Percentiles rank a stretch among this genome's conserved stretches.
These are phyloP conservation scores for Cantharellus anzutake DNA, from an alignment of 768 basidiomycete genomes.

Conservation along the genomic window DNA sequence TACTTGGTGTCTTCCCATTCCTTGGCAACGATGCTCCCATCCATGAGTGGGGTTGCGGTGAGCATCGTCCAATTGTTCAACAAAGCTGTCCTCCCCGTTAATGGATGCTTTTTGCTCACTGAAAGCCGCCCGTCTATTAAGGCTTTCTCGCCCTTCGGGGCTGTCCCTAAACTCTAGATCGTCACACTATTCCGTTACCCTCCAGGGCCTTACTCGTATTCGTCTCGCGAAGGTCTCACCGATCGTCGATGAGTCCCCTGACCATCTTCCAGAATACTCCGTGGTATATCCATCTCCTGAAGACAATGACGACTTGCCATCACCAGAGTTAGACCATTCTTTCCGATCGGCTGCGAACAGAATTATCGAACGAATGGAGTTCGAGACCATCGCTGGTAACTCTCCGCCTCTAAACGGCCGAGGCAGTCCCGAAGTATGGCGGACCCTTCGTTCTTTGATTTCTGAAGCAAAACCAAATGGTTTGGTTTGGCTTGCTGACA, in stretches of 20 bases:
- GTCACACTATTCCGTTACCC: constrained; percentile 46
- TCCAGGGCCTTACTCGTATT: constrained; percentile 54
- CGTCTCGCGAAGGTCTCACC: constrained; percentile 26
- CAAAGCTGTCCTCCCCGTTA: neutral
- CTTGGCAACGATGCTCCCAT: constrained; percentile 50
- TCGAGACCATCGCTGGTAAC: neutral
- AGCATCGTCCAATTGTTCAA: neutral
- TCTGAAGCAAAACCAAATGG: constrained; percentile 1
- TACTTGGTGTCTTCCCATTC: constrained; percentile 18
- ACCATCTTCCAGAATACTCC: constrained; percentile 13
- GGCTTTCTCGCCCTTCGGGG: constrained; percentile 36
- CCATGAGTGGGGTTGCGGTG: constrained; percentile 9
- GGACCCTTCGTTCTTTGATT: constrained; percentile 2
- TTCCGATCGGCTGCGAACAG: neutral
- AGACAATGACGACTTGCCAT: constrained; percentile 32
- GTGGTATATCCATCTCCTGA: constrained; percentile 24
- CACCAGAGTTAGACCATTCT: constrained; percentile 34
- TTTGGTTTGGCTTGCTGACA: constrained; percentile 30
- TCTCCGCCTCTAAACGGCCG: neutral
- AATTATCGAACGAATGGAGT: neutral
- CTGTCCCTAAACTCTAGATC: constrained; percentile 25
- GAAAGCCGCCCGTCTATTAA: constrained; percentile 45
- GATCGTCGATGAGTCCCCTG: constrained; percentile 10
- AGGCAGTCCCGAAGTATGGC: constrained; percentile 1
- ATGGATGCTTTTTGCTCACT: neutral